phyloP scores from a whole-genome alignment of 2,329 filamentous ascomycete species.

The Fusarium albidum region DNA sequence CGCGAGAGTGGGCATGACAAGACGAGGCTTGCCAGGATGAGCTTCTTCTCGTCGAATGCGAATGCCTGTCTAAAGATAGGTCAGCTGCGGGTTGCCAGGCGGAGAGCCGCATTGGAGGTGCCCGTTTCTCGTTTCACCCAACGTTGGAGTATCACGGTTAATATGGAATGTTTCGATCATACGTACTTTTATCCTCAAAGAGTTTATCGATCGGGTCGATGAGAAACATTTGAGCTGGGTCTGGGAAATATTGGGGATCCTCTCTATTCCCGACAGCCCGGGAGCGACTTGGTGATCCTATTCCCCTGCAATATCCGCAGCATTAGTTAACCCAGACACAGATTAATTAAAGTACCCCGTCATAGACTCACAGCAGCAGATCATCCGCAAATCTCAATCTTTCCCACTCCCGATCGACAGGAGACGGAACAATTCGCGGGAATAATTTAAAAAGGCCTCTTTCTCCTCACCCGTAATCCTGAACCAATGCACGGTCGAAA shows the following conservation, averaged over 20 bases:
- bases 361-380: no score
- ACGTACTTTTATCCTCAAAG: neutral
- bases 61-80: constrained; percentile 23
- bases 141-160: neutral
- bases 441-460: neutral
- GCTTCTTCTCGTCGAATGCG: no score
- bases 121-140: no score
- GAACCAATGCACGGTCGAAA: constrained; percentile 16
- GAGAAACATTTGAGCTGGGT: neutral
- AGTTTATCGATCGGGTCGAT: no score
- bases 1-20: constrained; percentile 18
- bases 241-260: neutral
- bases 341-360: no score
- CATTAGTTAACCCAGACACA: no score
- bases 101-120: constrained; percentile 24
- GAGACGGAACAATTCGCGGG: neutral
- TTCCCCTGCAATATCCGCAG: no score
- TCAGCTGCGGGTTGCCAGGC: constrained; percentile 2
- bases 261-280: no score
- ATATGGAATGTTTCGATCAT: neutral
- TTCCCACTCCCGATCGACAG: neutral
- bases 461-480: neutral
- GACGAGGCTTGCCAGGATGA: neutral
- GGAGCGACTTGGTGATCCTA: no score
- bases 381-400: no score